phyloP scores from a whole-genome alignment of 306 rosid genomes.

The Cercis canadensis region DNA sequence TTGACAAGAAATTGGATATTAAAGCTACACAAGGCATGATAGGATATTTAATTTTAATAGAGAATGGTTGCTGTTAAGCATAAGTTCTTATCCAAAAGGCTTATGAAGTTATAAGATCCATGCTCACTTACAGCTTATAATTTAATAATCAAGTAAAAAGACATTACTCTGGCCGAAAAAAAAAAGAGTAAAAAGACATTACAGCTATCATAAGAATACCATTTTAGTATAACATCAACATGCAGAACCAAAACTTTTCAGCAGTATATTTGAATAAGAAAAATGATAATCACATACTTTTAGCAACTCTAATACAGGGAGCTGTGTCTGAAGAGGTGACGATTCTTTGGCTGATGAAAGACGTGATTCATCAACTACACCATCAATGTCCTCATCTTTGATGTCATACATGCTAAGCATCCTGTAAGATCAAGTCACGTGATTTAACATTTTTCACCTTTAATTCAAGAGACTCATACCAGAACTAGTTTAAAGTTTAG shows the following conservation, averaged over 20 bases:
- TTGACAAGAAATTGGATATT: background rate
- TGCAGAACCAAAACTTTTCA: background rate
- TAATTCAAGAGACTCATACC: slow-evolving; percentile 21
- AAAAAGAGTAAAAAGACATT: too few species aligned
- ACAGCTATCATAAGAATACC: background rate
- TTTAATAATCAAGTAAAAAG: slow-evolving; percentile 24
- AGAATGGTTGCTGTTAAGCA: slow-evolving; percentile 30
- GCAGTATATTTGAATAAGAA: slow-evolving; percentile 9
- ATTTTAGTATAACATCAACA: slow-evolving; percentile 16
- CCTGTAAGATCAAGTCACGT: slow-evolving; percentile 56
- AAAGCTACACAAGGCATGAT: slow-evolving; percentile 19
- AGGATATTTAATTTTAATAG: background rate
- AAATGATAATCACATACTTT: slow-evolving; percentile 58
- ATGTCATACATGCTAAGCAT: slow-evolving; percentile 78
- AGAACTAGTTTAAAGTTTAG: slow-evolving; percentile 15
- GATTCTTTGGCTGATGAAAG: slow-evolving; percentile 65
- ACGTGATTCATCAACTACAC: slow-evolving; percentile 67
- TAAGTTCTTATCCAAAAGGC: slow-evolving; percentile 11
- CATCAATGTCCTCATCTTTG: slow-evolving; percentile 82
- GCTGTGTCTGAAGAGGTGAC: slow-evolving; percentile 74
- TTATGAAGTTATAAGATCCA: slow-evolving; percentile 14
- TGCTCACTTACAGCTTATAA: slow-evolving; percentile 8
- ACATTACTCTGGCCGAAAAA: too few species aligned
- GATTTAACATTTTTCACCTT: slow-evolving; percentile 22
- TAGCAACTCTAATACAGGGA: slow-evolving; percentile 89